Percentiles rank a stretch among this genome's conserved stretches.
Conservation (phyloP, 108 stramenopile species). For the Chaetoceros muelleri region DNA sequence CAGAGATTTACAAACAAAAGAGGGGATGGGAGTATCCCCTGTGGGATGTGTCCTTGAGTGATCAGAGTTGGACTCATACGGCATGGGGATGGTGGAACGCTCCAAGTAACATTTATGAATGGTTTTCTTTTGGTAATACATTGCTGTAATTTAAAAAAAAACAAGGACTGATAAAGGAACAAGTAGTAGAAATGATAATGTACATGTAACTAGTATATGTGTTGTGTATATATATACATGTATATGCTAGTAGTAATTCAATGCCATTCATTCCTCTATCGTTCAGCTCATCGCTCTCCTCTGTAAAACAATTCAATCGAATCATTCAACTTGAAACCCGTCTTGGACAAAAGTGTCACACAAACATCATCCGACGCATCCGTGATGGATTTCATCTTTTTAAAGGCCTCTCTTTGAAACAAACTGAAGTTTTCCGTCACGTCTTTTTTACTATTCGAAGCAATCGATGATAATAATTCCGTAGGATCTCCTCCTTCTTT, state of each 20-base stretch:
- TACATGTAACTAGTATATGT: too few species aligned
- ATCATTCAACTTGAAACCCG: neutral
- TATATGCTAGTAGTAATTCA: too few species aligned
- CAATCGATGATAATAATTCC: neutral
- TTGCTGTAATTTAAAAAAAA: too few species aligned
- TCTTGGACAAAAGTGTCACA: neutral
- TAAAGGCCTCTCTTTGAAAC: neutral
- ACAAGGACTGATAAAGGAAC: too few species aligned
- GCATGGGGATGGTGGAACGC: slow-evolving; percentile 27
- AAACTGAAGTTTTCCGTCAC: neutral
- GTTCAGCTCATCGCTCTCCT: neutral
- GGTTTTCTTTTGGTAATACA: slow-evolving; percentile 29
- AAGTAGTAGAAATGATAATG: too few species aligned
- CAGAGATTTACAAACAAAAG: slow-evolving; percentile 12
- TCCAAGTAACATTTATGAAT: slow-evolving; percentile 53
- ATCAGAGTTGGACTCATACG: slow-evolving; percentile 24
- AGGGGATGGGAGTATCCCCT: slow-evolving; percentile 32
- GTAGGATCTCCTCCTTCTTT: neutral
- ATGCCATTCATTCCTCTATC: too few species aligned
- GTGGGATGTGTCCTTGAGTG: slow-evolving; percentile 11
- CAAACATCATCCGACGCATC: neutral
- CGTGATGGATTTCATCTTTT: neutral
- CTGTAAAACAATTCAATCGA: neutral
- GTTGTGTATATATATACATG: too few species aligned
- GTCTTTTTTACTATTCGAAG: neutral